Percentiles rank a stretch among this genome's conserved stretches.
Conservation (phyloP, 768 basidiomycete species). For the Exidia glandulosa region DNA sequence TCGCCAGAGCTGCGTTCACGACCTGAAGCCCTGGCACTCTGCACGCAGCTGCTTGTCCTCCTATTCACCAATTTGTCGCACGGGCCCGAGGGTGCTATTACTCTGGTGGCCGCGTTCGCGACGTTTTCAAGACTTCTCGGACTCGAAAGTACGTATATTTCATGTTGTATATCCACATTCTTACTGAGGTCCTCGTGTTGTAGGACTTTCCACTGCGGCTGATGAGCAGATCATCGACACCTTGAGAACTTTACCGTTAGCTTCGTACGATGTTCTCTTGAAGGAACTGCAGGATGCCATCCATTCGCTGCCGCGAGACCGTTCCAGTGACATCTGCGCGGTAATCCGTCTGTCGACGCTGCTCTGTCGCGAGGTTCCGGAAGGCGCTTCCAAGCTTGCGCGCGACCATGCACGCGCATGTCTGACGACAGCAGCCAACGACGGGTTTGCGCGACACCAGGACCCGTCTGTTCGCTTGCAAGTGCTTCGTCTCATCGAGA, state of each 20-base stretch:
- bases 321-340: conserved; percentile 18
- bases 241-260: conserved; percentile 27
- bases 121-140: too few species aligned
- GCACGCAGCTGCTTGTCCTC: too few species aligned
- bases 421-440: neutral
- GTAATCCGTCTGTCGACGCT: conserved; percentile 40
- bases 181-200: too few species aligned
- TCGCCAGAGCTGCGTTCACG: too few species aligned
- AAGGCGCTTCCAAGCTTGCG: conserved; percentile 23
- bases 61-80: too few species aligned
- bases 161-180: too few species aligned
- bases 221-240: conserved; percentile 33
- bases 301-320: neutral
- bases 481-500: conserved; percentile 44
- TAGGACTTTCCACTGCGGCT: too few species aligned
- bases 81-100: too few species aligned
- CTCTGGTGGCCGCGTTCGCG: too few species aligned
- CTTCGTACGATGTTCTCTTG: conserved; percentile 36
- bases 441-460: neutral
- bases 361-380: conserved; percentile 48
- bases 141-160: too few species aligned
- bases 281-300: conserved; percentile 7
- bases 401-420: neutral
- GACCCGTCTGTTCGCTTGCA: conserved; percentile 14
- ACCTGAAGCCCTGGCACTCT: too few species aligned